Evolutionary conservation across 768 basidiomycete genomes (phyloP), one percentile per base, ranked within the genome.

Genomic region (Boletus edulis): DNA sequence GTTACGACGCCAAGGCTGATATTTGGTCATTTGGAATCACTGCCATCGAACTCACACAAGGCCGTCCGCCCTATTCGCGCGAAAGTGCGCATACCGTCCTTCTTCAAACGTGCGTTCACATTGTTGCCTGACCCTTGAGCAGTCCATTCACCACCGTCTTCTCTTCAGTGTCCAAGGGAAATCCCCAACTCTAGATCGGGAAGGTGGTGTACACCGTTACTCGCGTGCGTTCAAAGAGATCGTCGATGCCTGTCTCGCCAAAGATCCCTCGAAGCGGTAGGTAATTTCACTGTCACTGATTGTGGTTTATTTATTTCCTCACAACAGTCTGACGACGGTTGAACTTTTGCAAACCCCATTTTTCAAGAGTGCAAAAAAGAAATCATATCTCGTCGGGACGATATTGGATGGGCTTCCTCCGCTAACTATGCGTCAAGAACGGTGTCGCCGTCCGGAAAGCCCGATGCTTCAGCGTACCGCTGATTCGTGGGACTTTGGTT

Each of bases 21-120:
- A 94, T 98, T 54, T 98, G 94, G 94, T 94, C 91, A 54, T 90
- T 97, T 68, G 95, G 92, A 13, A 94, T 98, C 55, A 96, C 94
- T n/a, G 89, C 94, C 15, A 74, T 97, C 44, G 95, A 97, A 68
- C 77, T 98, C 32, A 80, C 91, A 0, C 86, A 91, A 64, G 95
- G 95, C 0, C 83, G 87, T 6, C 91, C 94, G 2, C 95, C 95
- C n/a, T 76, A 85, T 54, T 89, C 87, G 15, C 80, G 86, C 58
- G 87, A 90, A 63, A 78, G 86, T 9, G 81, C 92, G 2, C 82
- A 87, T 51, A 76, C 77, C 49, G 87, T 94, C 8, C 76, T 97
- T 18, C 73, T 91, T 43, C 85, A 86, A 68, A 94, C 85, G 85
- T 86, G 56, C 56, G 76, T 70, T n/a, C 22, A 7, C 44, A 13